phyloP scores from a whole-genome alignment of 1,284 basidiomycete genomes.

The Trametes hirsuta region DNA sequence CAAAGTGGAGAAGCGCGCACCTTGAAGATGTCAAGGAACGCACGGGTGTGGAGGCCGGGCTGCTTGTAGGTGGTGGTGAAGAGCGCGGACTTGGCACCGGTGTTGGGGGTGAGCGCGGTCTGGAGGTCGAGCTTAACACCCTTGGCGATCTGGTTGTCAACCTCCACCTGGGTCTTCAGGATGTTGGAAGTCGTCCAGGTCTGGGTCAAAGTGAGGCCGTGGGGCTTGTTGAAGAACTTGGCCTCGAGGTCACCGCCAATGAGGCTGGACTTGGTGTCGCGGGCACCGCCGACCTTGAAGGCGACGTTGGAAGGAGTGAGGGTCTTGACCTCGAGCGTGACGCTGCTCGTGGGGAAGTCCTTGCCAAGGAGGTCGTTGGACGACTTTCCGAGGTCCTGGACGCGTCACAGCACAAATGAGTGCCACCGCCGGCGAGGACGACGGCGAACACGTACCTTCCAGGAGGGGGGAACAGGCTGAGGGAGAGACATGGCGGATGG shows the following conservation, averaged over 20 bases:
- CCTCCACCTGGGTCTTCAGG: conserved; percentile 91
- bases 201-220: conserved; percentile 90
- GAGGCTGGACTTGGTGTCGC: conserved; percentile 71
- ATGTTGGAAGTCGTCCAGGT: conserved; percentile 95
- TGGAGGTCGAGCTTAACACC: conserved; percentile 95
- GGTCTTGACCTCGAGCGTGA: conserved; percentile 91
- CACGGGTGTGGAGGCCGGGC: conserved; percentile 93
- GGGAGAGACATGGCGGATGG: conserved; percentile 75
- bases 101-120: conserved; percentile 86
- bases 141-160: conserved; percentile 98
- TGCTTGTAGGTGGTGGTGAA: conserved; percentile 93
- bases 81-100: conserved; percentile 83
- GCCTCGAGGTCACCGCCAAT: conserved; percentile 91
- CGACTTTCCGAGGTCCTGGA: conserved; percentile 94
- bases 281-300: conserved; percentile 86
- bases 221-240: conserved; percentile 87
- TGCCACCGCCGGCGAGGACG: neutral
- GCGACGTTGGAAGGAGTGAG: conserved; percentile 87
- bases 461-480: conserved; percentile 90
- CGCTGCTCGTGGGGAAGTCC: conserved; percentile 90
- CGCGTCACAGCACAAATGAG: conserved; percentile 18
- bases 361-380: conserved; percentile 93
- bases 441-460: conserved; percentile 68
- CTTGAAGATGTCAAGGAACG: conserved; percentile 94
- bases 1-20: conserved; percentile 43